A percentile compares a stretch with the other conserved stretches of the same genome.
Evolutionary conservation across 2,329 filamentous ascomycete species (phyloP).

Genomic region (Hypomyces rosellus): DNA sequence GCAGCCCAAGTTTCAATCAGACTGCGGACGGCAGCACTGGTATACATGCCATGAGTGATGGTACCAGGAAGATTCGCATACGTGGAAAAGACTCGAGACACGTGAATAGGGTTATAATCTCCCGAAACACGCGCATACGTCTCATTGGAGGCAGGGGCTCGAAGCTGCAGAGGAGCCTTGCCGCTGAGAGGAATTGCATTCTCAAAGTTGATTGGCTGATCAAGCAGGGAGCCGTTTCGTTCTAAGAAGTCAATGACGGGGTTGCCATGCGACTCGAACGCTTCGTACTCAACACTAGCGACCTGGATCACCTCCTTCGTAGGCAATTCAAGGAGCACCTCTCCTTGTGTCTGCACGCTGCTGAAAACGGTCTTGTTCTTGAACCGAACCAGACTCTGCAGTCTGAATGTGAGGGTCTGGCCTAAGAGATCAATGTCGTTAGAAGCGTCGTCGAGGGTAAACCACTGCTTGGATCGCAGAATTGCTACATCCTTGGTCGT

Average conservation of each 20-base stretch:
- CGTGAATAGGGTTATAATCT: slow-evolving; percentile 98
- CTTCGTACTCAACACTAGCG: slow-evolving; percentile 93
- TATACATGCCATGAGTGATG: slow-evolving; percentile 99
- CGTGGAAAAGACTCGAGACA: slow-evolving; percentile 90
- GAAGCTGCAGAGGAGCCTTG: slow-evolving; percentile 80
- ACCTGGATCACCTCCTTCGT: slow-evolving; percentile 98
- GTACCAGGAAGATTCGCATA: slow-evolving; percentile 95
- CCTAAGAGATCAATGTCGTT: slow-evolving; percentile 80
- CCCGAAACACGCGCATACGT: slow-evolving; percentile 96
- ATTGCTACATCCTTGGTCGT: slow-evolving; percentile 90
- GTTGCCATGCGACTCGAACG: slow-evolving; percentile 86
- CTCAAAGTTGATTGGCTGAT: slow-evolving; percentile 95
- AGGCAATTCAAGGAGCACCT: slow-evolving; percentile 88
- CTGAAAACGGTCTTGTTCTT: slow-evolving; percentile 93
- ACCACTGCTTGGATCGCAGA: slow-evolving; percentile 96
- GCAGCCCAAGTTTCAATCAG: slow-evolving; percentile 98
- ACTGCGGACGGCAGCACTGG: slow-evolving; percentile 90
- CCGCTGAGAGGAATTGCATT: slow-evolving; percentile 94
- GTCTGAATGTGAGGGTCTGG: slow-evolving; percentile 91
- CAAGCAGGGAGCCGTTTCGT: slow-evolving; percentile 83
- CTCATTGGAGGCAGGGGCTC: slow-evolving; percentile 93
- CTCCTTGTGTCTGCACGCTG: slow-evolving; percentile 83
- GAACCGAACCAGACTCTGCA: slow-evolving; percentile 85
- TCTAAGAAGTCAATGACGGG: slow-evolving; percentile 94
- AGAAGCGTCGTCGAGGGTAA: slow-evolving; percentile 65